phyloP scores from a whole-genome alignment of 306 rosid species.

The Cicer cuneatum region DNA sequence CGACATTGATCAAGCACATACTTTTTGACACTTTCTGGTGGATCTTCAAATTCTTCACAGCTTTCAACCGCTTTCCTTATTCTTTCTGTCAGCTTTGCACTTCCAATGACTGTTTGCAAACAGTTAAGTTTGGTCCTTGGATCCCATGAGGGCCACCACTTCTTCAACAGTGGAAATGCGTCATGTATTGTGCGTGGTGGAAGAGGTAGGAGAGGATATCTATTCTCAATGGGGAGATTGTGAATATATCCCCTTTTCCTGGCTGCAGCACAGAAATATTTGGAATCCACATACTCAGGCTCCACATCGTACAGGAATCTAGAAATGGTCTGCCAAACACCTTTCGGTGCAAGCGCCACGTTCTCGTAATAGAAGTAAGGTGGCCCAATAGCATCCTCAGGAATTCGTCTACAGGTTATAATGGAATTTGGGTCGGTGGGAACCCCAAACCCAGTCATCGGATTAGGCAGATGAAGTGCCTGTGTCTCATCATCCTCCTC shows the following conservation, averaged over 20 bases:
- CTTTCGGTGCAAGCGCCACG: constrained; percentile 93
- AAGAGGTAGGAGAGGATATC: constrained; percentile 82
- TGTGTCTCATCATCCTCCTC: constrained; percentile 81
- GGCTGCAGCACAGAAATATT: constrained; percentile 86
- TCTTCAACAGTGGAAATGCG: constrained; percentile 82
- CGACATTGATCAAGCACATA: constrained; percentile 77
- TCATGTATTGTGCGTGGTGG: constrained; percentile 79
- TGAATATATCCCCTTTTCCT: constrained; percentile 94
- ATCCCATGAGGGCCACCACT: constrained; percentile 99
- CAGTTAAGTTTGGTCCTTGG: constrained; percentile 75
- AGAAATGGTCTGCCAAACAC: constrained; percentile 91
- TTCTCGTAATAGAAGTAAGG: constrained; percentile 97
- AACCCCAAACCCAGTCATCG: constrained; percentile 90
- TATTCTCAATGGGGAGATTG: constrained; percentile 77
- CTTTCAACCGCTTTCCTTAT: constrained; percentile 75
- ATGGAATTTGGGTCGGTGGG: constrained; percentile 59
- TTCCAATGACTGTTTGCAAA: constrained; percentile 73
- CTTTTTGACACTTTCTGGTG: constrained; percentile 62
- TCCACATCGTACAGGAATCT: constrained; percentile 78
- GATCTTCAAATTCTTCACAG: constrained; percentile 52
- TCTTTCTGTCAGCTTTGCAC: constrained; percentile 78
- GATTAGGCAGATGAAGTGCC: constrained; percentile 70
- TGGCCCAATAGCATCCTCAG: constrained; percentile 79
- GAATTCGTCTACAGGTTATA: constrained; percentile 55
- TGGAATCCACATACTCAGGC: constrained; percentile 94